These are phyloP conservation scores for Luffa acutangula DNA, from an alignment of 306 rosid species.

Conservation along the genomic window DNA sequence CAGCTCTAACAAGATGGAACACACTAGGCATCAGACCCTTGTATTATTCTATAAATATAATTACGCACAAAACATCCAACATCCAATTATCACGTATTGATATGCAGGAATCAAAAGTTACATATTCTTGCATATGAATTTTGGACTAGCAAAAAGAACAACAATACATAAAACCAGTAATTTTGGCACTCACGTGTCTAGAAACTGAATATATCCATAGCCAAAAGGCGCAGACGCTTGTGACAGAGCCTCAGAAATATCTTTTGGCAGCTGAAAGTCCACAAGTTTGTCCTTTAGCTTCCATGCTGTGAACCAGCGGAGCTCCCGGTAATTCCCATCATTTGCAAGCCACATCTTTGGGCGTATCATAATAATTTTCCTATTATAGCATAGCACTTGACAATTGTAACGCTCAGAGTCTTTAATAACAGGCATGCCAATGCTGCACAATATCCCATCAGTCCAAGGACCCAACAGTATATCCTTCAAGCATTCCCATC, in stretches of 20 bases:
- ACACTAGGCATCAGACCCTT: background rate
- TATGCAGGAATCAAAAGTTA: background rate
- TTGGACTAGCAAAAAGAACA: background rate
- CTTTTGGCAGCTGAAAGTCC: constrained; percentile 68
- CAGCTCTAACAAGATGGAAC: constrained; percentile 10
- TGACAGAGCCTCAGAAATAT: constrained; percentile 47
- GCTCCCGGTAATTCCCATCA: constrained; percentile 95
- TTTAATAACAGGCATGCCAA: constrained; percentile 87
- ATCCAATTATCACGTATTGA: background rate
- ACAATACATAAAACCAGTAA: background rate
- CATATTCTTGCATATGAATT: background rate
- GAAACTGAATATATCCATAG: constrained; percentile 78
- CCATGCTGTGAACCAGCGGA: constrained; percentile 97
- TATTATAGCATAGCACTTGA: constrained; percentile 64
- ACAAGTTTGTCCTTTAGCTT: constrained; percentile 58
- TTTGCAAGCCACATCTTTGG: constrained; percentile 96
- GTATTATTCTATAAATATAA: background rate
- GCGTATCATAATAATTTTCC: constrained; percentile 73
- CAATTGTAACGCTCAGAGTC: constrained; percentile 89
- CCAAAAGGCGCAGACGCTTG: constrained; percentile 79
- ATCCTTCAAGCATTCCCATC: constrained; percentile 94
- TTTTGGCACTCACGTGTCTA: constrained; percentile 63
- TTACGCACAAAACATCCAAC: background rate
- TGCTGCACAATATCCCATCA: constrained; percentile 76
- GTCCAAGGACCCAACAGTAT: constrained; percentile 77